phyloP scores from a whole-genome alignment of 2,329 filamentous ascomycete genomes.

The Epichloe uncinata region DNA sequence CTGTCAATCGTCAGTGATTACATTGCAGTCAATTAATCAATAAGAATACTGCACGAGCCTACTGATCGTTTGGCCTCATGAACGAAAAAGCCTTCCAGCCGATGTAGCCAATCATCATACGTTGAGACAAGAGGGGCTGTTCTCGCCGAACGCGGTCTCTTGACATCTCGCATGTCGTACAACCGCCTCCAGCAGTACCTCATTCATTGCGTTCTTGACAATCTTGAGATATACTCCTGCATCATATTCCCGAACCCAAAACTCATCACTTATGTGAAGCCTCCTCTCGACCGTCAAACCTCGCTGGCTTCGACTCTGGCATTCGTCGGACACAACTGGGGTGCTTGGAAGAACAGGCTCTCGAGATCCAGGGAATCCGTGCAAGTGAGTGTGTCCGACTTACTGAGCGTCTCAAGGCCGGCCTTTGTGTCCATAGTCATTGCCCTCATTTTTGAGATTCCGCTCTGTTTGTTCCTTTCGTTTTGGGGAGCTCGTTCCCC shows the following conservation, averaged over 20 bases:
- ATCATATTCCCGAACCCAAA: background rate
- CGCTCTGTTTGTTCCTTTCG: slow-evolving; percentile 49
- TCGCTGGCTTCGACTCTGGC: slow-evolving; percentile 41
- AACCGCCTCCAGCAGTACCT: too few relatives aligned
- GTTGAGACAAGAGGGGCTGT: too few relatives aligned
- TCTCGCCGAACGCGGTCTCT: too few relatives aligned
- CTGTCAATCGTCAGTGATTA: too few relatives aligned
- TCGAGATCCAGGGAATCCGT: slow-evolving; percentile 12
- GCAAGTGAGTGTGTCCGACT: slow-evolving; percentile 4
- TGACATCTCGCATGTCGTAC: too few relatives aligned
- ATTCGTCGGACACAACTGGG: slow-evolving; percentile 57
- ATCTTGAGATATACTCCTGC: background rate
- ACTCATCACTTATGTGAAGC: background rate
- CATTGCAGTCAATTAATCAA: too few relatives aligned
- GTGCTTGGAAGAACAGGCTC: slow-evolving; percentile 26
- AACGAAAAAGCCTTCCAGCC: too few relatives aligned
- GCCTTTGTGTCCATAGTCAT: slow-evolving; percentile 39
- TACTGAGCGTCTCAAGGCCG: slow-evolving; percentile 32
- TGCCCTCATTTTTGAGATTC: slow-evolving; percentile 45
- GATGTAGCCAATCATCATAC: too few relatives aligned
- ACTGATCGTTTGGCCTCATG: too few relatives aligned
- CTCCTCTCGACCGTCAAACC: background rate
- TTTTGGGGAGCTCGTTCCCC: slow-evolving; percentile 35
- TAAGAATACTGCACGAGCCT: too few relatives aligned
- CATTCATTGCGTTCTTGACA: too few relatives aligned